A percentile compares a stretch with the other conserved stretches of the same genome.
phyloP scores from a whole-genome alignment of 805 yeast species.

The Candida silvatica region DNA sequence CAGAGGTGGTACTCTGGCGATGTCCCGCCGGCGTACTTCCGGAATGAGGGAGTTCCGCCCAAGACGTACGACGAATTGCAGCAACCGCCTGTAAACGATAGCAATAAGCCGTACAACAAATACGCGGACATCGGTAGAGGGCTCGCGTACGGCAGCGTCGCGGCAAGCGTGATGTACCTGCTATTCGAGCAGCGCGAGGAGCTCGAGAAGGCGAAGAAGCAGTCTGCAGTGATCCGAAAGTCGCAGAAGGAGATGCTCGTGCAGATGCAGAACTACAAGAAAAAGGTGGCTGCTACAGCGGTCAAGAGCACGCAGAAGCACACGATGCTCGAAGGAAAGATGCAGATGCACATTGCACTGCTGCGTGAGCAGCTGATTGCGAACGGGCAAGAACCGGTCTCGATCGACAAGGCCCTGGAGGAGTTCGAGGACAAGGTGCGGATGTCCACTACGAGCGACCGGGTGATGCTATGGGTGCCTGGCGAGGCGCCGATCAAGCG shows the following conservation, averaged over 20 bases:
- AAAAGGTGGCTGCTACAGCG: constrained; percentile 43
- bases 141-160: constrained; percentile 8
- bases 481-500: constrained; percentile 41
- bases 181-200: constrained; percentile 14
- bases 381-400: constrained; percentile 48
- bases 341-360: constrained; percentile 61
- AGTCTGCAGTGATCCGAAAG: constrained; percentile 15
- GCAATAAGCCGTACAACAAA: too few species aligned
- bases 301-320: constrained; percentile 41
- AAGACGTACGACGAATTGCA: constrained; percentile 18
- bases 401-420: constrained; percentile 40
- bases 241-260: constrained; percentile 32
- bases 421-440: constrained; percentile 54
- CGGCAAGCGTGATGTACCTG: constrained; percentile 4
- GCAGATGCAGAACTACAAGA: constrained; percentile 40
- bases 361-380: constrained; percentile 52
- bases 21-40: constrained; percentile 20
- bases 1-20: too few species aligned
- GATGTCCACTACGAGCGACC: constrained; percentile 46
- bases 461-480: constrained; percentile 54
- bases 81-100: too few species aligned
- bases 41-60: constrained; percentile 17
- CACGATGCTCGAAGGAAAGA: constrained; percentile 43
- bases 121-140: constrained; percentile 7
- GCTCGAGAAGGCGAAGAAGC: constrained; percentile 17